Evolutionary conservation across 495 filamentous ascomycete genomes (phyloP), one percentile per base, ranked within the genome.

Genomic region (Penicillium bialowiezense): DNA sequence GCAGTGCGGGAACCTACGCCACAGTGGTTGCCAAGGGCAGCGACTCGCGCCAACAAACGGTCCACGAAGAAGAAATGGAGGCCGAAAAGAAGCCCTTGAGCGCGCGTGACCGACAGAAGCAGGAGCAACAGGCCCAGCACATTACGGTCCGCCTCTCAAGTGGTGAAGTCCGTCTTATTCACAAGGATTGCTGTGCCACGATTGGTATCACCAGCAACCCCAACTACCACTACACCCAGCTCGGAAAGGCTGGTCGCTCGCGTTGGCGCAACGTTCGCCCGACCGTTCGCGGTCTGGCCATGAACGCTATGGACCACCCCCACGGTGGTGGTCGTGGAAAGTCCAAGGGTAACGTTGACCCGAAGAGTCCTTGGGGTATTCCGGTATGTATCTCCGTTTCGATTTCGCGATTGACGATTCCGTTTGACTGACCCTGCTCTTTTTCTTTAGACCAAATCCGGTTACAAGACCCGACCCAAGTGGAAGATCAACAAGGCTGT

Each of bases 241-340:
- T 97, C 43, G 93, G 93, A 61, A 98, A 98, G 72, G 93, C 93
- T 45, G 93, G 93, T 52, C 81, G 93, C 52, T 88, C 83, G 37
- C 79, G 93, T 58, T 97, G 91, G 92, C 67, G 96, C 54, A 91
- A 91, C 50, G 95, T 96, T 58, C 74, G 93, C 51, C 93, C 93
- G 0, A 96, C 93, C 5, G 93, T 98, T 28, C 81, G 93, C 72
- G 93, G 93, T 84, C 67, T 98, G 59, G 93, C 93, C 15, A 98
- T 98, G 93, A 98, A 98, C 69, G 90, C 91, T 51, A 81, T 74
- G 52, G 95, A 98, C 56, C 93, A 98, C 81, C 91, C 93, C 57
- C 93, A 98, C 71, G 93, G 93, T 80, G 93, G 93, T 86, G 93
- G 93, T 65, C 80, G 95, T 75, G 93, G 93, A 65, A 98, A 98